Base-by-base conservation (phyloP, 108 stramenopile genomes). In the Aurantiochytrium sp. region DNA sequence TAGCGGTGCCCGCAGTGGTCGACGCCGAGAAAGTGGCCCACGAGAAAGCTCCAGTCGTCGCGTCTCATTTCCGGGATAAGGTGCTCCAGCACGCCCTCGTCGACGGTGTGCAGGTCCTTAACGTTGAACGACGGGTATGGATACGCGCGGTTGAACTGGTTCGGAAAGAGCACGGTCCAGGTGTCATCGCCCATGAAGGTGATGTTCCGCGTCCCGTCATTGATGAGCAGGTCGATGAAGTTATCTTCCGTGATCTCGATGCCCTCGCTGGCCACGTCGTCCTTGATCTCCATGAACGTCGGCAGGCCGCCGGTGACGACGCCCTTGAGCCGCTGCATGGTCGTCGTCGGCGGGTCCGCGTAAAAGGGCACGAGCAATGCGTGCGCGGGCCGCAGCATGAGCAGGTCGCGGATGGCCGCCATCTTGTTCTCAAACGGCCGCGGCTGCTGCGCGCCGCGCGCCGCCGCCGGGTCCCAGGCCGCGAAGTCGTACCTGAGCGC, bases 341-440 rank as follows among this genome's bases (percentile, higher is more conserved):
- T 99, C 4, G 97, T 96, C n/a, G 98, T 99, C 4, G 98, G 98
- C 52, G 98, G 97, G 89, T 99, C 98, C 10, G 98, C 97, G 5
- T 95, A 95, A 85, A 99, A 99, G 85, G 94, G 94, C 65, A 93
- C 92, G 55, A 98, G 88, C 55, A 92, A 87, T 24, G 92, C 89
- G 41, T 59, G 31, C 34, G 36, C 19, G 15, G 69, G 48, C 17
- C 54, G 54, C 17, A 55, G 69, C n/a, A 55, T 42, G 5, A 91
- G 68, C 52, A 93, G 92, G 68, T 85, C 88, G n/a, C 52, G 89
- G 10, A 93, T 89, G 4, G 89, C 65, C 6, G 91, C 87, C 30
- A 91, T 81, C 54, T 90, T 88, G 87, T 90, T 90, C 32, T 54
- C 50, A 50, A 90, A 88, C 24, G 69, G 90, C 85, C 37, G 86